phyloP scores from a whole-genome alignment of 768 basidiomycete species.

The Lyophyllum atratum region DNA sequence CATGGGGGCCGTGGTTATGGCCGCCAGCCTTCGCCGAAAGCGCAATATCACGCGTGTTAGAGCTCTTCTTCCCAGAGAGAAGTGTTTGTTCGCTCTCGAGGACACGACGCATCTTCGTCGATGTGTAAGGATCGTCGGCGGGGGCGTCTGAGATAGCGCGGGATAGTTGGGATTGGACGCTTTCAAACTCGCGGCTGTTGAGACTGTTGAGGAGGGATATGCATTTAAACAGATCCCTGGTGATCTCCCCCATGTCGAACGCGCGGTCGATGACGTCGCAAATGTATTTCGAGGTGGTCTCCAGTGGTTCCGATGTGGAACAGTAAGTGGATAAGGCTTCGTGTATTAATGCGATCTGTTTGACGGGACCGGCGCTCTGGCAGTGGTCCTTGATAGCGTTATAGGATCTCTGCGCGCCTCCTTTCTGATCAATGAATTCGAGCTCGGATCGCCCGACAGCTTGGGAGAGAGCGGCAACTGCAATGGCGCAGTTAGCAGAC shows the following conservation, averaged over 20 bases:
- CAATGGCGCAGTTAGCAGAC: neutral
- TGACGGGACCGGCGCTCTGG: neutral
- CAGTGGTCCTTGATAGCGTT: neutral
- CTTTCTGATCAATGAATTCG: neutral
- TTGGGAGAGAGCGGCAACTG: neutral
- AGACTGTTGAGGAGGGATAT: constrained; percentile 13
- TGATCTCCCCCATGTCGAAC: constrained; percentile 12
- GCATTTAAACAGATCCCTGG: constrained; percentile 13
- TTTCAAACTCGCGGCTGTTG: constrained; percentile 3
- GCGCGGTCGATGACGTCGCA: neutral
- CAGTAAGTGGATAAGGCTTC: neutral
- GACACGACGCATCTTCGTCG: neutral
- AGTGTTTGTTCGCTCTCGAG: neutral
- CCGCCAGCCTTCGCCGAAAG: neutral
- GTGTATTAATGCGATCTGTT: neutral
- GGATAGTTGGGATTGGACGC: constrained; percentile 7
- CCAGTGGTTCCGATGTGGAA: neutral
- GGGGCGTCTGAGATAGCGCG: neutral
- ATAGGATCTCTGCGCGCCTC: neutral
- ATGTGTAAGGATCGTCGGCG: neutral
- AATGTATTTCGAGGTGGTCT: constrained; percentile 2
- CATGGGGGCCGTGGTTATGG: neutral
- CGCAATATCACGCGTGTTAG: neutral
- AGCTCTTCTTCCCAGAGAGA: neutral
- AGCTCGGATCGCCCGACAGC: neutral